These are phyloP conservation scores for Tetradesmus lagerheimii DNA, from an alignment of 139 green algal species.

Conservation along the genomic window DNA sequence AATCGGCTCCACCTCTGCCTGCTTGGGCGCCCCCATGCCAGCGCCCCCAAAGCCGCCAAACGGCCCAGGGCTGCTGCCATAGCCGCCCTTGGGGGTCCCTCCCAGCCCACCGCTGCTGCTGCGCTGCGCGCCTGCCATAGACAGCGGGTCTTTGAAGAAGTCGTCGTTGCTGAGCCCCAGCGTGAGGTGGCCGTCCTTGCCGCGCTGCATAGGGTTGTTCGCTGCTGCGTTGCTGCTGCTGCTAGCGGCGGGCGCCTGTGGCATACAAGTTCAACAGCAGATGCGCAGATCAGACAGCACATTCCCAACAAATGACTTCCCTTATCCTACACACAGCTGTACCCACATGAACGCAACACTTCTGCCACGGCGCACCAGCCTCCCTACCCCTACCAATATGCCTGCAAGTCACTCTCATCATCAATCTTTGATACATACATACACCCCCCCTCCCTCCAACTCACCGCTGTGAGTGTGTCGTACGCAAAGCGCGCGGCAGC, in stretches of 20 bases:
- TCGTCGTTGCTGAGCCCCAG: slow-evolving; percentile 64
- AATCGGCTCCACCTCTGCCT: slow-evolving; percentile 34
- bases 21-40: neutral
- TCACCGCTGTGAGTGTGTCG: slow-evolving; percentile 60
- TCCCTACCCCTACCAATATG: too few relatives aligned
- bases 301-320: neutral
- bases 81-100: neutral
- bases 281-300: too few relatives aligned
- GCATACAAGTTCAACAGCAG: neutral
- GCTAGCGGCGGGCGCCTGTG: slow-evolving; percentile 31
- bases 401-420: too few relatives aligned
- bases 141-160: slow-evolving; percentile 73
- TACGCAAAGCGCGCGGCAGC: slow-evolving; percentile 76
- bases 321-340: too few relatives aligned
- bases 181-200: slow-evolving; percentile 89
- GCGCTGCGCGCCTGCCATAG: slow-evolving; percentile 18
- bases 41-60: slow-evolving; percentile 1
- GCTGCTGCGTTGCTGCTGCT: slow-evolving; percentile 2
- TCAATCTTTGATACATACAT: too few relatives aligned
- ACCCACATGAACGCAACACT: too few relatives aligned
- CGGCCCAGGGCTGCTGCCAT: neutral
- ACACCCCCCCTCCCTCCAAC: too few relatives aligned
- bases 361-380: too few relatives aligned
- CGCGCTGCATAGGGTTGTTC: slow-evolving; percentile 61
- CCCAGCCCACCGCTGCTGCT: neutral